Conservation (phyloP, 129 eudicot species). For the Silybum marianum region DNA sequence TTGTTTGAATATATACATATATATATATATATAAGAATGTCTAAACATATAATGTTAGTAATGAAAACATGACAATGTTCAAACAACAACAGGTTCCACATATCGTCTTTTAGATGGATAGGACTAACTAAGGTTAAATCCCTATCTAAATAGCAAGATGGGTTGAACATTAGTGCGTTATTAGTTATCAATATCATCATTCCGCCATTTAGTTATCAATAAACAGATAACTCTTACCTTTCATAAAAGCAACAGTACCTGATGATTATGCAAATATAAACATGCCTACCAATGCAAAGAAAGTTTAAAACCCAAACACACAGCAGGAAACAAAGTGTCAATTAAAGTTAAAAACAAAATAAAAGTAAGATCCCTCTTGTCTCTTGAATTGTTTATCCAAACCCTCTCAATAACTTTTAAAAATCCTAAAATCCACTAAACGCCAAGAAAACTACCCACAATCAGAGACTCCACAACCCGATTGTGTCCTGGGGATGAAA, state of each 20-base stretch:
- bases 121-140: neutral
- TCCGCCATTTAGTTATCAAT: neutral
- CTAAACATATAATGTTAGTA: neutral
- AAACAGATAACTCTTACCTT: neutral
- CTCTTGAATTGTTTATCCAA: neutral
- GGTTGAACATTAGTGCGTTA: neutral
- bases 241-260: neutral
- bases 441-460: conserved; percentile 11
- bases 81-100: neutral
- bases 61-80: neutral
- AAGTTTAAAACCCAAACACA: neutral
- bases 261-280: neutral
- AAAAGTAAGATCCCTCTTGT: conserved; percentile 16
- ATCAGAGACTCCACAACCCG: neutral
- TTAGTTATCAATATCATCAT: neutral
- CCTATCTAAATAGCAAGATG: neutral
- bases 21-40: neutral
- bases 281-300: neutral
- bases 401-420: neutral
- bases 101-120: neutral
- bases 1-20: neutral
- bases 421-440: conserved; percentile 6
- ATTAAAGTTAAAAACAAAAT: neutral
- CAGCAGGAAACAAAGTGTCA: neutral
- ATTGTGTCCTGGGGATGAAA: neutral